Base-by-base conservation (phyloP, 345 rosid species). In the Microthlaspi erraticum region DNA sequence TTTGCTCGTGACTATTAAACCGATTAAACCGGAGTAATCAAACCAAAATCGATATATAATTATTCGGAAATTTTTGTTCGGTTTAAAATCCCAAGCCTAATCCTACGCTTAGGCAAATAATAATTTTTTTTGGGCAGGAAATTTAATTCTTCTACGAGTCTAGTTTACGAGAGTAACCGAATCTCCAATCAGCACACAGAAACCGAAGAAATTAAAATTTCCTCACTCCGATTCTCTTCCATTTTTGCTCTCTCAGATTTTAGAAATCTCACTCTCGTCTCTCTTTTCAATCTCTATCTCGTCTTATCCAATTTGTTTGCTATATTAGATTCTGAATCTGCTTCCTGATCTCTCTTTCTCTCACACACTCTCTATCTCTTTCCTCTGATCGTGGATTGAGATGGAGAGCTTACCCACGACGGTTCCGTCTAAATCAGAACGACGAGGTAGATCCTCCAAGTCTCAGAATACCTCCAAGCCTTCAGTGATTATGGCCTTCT, bases 391-490 rank as follows among this genome's bases (percentile, higher is more conserved):
- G 60, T 68, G 62, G 74, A 65, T 64, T 66, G 80, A 68, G 70
- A 93, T 92, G 98, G 96, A 86, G 52, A 77, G 81, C 44, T 79
- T 90, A 74, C 88, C 97, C 13, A 75, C 88, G 18, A 77, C 83
- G 69, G 10, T 39, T 57, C 16, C 65, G 33, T 18, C 70, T 56
- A 88, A 90, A 81, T 44, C 86, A 33, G 98, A 93, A 42, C 75
- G 89, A 63, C 84, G 97, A 61, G 65, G 85, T 65, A 80, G 93
- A 74, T 84, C 85, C 81, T 86, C 88, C 69, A 93, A 82, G 87
- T 74, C 83, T 79, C 65, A 66, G 6, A 86, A 64, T 62, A 75
- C 85, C 13, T 84, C 97, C 4, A 90, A 80, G 48, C 89, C 97
- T 0, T 90, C 98, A 3, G 64, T 90, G 32, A 52, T 86, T 11